These are phyloP conservation scores for Bruguiera hainesii DNA, from an alignment of 441 rosid species.

Conservation along the genomic window DNA sequence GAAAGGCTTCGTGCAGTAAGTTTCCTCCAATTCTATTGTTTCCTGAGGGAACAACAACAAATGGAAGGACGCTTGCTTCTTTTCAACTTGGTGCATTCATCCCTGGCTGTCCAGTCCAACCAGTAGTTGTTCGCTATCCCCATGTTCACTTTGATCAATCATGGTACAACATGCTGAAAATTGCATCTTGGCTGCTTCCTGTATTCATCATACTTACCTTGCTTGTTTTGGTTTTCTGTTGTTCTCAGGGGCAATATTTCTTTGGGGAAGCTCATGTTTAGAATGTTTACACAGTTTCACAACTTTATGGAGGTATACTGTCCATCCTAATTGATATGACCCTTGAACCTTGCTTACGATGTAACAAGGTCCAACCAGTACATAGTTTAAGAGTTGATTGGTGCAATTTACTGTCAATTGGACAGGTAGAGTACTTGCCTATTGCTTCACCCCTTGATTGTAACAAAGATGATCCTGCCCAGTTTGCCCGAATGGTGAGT, in stretches of 20 bases:
- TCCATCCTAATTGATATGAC: neutral
- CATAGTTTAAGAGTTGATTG: too few relatives aligned
- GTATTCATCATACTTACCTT: constrained; percentile 1
- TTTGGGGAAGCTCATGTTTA: constrained; percentile 77
- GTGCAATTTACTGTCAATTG: constrained; percentile 14
- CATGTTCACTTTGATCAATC: constrained; percentile 98
- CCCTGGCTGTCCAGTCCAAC: constrained; percentile 83
- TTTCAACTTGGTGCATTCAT: constrained; percentile 98
- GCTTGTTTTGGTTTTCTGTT: constrained; percentile 13
- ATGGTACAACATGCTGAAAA: constrained; percentile 49
- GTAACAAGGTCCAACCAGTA: too few relatives aligned
- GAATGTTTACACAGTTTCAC: constrained; percentile 99
- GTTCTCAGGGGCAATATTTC: constrained; percentile 75
- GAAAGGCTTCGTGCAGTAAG: constrained; percentile 76
- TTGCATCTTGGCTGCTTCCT: constrained; percentile 5
- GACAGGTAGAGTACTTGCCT: constrained; percentile 91
- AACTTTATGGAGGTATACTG: constrained; percentile 87
- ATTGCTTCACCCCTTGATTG: constrained; percentile 58
- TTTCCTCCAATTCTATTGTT: constrained; percentile 85
- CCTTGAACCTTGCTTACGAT: neutral
- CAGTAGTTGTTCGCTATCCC: constrained; percentile 86
- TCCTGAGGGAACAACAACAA: constrained; percentile 99
- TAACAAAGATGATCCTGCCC: constrained; percentile 64
- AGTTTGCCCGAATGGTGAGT: constrained; percentile 79
- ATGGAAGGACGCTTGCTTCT: constrained; percentile 76